These are phyloP conservation scores for Solanum pimpinellifolium DNA, from an alignment of 257 asterid genomes.

Conservation along the genomic window DNA sequence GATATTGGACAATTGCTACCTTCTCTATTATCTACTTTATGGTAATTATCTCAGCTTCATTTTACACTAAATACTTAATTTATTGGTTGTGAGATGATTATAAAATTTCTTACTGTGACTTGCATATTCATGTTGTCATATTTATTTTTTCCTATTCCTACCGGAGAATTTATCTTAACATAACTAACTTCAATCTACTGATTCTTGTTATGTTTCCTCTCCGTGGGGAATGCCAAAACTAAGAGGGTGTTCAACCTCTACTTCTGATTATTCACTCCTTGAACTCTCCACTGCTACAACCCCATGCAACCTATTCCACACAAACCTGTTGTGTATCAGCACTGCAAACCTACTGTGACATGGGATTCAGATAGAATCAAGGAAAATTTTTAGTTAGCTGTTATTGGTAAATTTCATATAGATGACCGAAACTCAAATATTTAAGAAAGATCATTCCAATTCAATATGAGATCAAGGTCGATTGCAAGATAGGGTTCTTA, in stretches of 20 bases:
- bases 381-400: no score
- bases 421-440: no score
- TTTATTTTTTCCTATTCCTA: not conserved
- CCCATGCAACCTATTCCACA: no score
- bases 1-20: conserved; percentile 94
- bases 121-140: not conserved
- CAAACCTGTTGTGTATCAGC: no score
- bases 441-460: no score
- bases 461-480: no score
- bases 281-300: no score
- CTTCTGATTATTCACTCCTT: no score
- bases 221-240: not conserved
- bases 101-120: not conserved
- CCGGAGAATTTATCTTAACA: not conserved
- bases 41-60: conserved; percentile 1
- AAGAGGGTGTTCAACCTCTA: not conserved
- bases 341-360: no score
- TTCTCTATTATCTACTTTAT: conserved; percentile 83
- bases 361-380: no score
- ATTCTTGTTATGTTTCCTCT: not conserved
- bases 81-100: not conserved
- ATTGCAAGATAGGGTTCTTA: no score
- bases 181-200: not conserved
- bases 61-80: not conserved
- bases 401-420: no score